Evolutionary conservation across 208 protist genomes (phyloP), one percentile per base, ranked within the genome.

Genomic region (Tritrichomonas foetus): DNA sequence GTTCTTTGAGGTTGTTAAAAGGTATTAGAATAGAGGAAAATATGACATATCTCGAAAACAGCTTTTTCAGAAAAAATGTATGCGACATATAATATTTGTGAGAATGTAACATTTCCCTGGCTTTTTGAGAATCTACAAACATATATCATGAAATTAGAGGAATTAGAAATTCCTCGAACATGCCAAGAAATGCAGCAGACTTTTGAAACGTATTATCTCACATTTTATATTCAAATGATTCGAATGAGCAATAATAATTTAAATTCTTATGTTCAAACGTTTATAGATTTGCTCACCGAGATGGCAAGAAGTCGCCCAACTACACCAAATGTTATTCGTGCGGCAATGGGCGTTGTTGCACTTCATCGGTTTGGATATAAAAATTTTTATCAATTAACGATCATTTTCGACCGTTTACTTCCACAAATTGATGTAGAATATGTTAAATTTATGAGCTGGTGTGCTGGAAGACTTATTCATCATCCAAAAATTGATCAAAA

Each of bases 361-460:
- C 27, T 89, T 25, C 41, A 89, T 30, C 47, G 57, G 57, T 89
- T 89, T 89, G 78, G 78, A 27, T 57, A 89, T 89, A 25, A n/a
- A 20, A n/a, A 89, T 30, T 89, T 89, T 61, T 0, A 0, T 22
- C 20, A 47, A 57, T 39, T 89, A 8, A 57, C 78, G 9, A 27
- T 20, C 53, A 89, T 89, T 39, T 89, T 89, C 36, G 78, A 89
- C 30, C 39, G 78, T 53, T 5, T 89, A 39, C 8, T 89, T 33
- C 78, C 78, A 33, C 78, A 89, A 57, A 55, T 57, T 39, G 78
- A 89, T 39, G 20, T 36, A 5, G 78, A 89, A 89, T 89, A 89
- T n/a, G 78, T 57, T 50, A 53, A 57, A 50, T 89, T 89, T 57
- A 89, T 47, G 2, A 89, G 78, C 16, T 89, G 78, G 78, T 89